Base-by-base conservation (phyloP, 768 basidiomycete species). In the Coprinopsis sp. region DNA sequence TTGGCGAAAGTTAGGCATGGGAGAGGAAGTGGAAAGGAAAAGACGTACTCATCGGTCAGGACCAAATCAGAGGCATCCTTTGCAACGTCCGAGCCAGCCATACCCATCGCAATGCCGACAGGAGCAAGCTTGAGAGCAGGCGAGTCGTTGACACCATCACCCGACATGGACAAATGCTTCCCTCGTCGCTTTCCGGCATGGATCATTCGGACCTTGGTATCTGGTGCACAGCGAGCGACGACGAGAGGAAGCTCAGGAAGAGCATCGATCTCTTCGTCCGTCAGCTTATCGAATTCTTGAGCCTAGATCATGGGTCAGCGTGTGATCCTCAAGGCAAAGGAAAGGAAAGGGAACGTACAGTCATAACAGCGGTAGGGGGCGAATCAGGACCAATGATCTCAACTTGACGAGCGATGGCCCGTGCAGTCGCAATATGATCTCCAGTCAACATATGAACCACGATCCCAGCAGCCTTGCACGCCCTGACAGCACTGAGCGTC, bases 71-170 rank as follows among this genome's bases (percentile, higher is more conserved):
- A 67, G 1, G 76, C 76, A 41, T 74, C 76, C 56, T 71, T 72
- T 6, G 79, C 78, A 29, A 81, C 79, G 51, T 79, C 78, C 2
- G 69, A 71, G 3, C 78, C 78, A 22, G 69, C 71, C 61, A 72
- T 63, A 34, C 79, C 78, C 77, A 81, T 81, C 4, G 75, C 78
- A 40, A 81, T 74, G 16, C 79, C 77, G 31, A 79, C 71, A 41
- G 76, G 75, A 10, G 75, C 70, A 13, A 75, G 66, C 56, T 77
- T 77, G 47, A 81, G 66, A 0, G 78, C 73, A 25, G 79, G 78
- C 2, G 74, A 72, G 51, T 82, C 80, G 58, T 81, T 82, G 46
- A 81, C 78, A 38, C 78, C 78, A 46, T 73, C 74, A 13, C 77
- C 77, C 12, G 76, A 76, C 75, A 81, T 81, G 6, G 76, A 76